Percentiles rank a stretch among this genome's conserved stretches.
Evolutionary conservation across 345 rosid genomes (phyloP).

Genomic region (Eucalyptus pauciflora): DNA sequence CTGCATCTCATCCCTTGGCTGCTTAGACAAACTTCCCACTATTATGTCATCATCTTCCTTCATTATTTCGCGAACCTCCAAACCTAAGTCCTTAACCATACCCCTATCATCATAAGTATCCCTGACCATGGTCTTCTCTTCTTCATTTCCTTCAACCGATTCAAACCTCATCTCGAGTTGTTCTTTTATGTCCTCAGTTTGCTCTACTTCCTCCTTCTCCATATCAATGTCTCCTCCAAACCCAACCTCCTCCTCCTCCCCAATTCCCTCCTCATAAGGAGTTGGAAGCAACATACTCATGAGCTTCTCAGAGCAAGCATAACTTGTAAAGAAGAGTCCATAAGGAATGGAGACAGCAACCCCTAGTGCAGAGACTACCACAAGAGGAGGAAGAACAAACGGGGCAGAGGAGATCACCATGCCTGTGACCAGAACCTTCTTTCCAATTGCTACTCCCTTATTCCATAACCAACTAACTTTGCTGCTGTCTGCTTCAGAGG

Average conservation of each 20-base stretch:
- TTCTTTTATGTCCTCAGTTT: not conserved
- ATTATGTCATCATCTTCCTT: not conserved
- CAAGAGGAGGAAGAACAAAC: constrained; percentile 53
- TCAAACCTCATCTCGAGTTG: constrained; percentile 8
- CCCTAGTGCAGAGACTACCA: constrained; percentile 44
- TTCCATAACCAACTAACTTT: constrained; percentile 36
- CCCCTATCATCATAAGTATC: not conserved
- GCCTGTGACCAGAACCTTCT: constrained; percentile 43
- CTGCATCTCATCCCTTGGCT: not conserved
- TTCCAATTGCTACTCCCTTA: constrained; percentile 37
- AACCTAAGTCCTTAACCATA: not conserved
- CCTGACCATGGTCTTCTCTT: not conserved
- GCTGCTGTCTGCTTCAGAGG: constrained; percentile 6
- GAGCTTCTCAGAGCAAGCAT: constrained; percentile 60
- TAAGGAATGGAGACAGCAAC: constrained; percentile 50
- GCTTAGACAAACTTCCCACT: not conserved
- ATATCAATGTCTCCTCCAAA: not conserved
- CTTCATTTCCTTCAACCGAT: not conserved
- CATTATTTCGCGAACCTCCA: not conserved
- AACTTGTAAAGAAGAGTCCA: constrained; percentile 47
- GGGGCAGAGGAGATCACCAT: constrained; percentile 47
- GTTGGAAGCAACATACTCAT: constrained; percentile 57
- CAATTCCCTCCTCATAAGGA: not conserved
- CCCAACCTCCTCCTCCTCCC: not conserved
- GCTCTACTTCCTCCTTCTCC: constrained; percentile 5